Evolutionary conservation across 495 filamentous ascomycete genomes (phyloP).

Genomic region (Cercophora scortea): DNA sequence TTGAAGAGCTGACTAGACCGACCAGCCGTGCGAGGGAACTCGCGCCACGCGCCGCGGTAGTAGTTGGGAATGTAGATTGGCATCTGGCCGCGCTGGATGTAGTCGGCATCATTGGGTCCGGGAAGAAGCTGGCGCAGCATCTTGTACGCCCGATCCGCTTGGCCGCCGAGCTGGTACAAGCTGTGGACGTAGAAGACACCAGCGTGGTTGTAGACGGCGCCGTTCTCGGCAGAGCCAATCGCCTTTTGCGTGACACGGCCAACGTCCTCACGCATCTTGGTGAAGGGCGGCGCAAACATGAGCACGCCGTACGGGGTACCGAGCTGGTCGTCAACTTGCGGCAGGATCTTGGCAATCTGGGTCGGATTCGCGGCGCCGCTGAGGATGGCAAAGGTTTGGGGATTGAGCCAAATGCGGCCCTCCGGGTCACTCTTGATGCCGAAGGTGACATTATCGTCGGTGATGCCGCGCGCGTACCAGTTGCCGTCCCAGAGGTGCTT

Average conservation of each 20-base stretch:
- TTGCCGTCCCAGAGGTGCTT: slow-evolving; percentile 46
- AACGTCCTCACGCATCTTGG: slow-evolving; percentile 50
- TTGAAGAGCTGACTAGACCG: slow-evolving; percentile 50
- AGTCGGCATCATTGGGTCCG: slow-evolving; percentile 42
- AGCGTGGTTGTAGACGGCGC: slow-evolving; percentile 50
- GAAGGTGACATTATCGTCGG: slow-evolving; percentile 45
- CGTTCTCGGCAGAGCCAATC: slow-evolving; percentile 49
- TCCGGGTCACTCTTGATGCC: slow-evolving; percentile 41
- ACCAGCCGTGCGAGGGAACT: slow-evolving; percentile 45
- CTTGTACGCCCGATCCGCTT: slow-evolving; percentile 42
- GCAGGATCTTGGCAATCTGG: slow-evolving; percentile 38
- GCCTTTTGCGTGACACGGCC: slow-evolving; percentile 52
- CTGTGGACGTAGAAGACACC: slow-evolving; percentile 45
- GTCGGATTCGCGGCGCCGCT: slow-evolving; percentile 38
- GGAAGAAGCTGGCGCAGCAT: slow-evolving; percentile 45
- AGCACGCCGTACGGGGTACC: slow-evolving; percentile 43
- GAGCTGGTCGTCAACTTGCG: slow-evolving; percentile 42
- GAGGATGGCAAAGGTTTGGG: slow-evolving; percentile 47
- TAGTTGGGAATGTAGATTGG: slow-evolving; percentile 52
- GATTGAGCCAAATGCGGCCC: slow-evolving; percentile 51
- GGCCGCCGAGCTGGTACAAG: slow-evolving; percentile 39
- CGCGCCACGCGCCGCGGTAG: slow-evolving; percentile 44
- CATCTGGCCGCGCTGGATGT: slow-evolving; percentile 45
- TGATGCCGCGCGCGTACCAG: slow-evolving; percentile 51
- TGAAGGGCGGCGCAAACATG: slow-evolving; percentile 48